Evolutionary conservation across 176 grass and related monocot genomes (phyloP), one percentile per base, ranked within the genome.

Genomic region (Triticum dicoccoides): DNA sequence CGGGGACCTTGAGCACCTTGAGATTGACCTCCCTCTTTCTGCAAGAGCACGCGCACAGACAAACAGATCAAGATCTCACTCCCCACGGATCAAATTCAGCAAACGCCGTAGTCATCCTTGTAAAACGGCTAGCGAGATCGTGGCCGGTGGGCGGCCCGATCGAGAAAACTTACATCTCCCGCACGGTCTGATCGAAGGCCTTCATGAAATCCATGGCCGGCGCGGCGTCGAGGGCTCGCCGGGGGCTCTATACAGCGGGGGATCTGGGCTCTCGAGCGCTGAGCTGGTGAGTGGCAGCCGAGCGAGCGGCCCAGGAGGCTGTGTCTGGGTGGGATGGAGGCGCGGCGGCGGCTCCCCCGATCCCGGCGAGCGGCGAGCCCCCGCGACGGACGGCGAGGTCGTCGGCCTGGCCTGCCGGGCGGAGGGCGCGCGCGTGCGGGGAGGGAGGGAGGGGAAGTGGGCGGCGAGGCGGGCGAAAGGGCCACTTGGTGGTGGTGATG

Each of bases 1-100:
- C 97, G 9, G 97, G 97, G n/a, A 99, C 94, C 89, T 99, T 99
- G 87, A 99, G 97, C 83, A 99, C 97, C 77, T 97, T 99, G 61
- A 99, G 85, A 97, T 99, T 99, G 30, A 99, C 97, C 92, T 99
- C 97, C 80, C 97, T 90, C 85, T 99, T 99, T 82, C 94, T 99
- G 90, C 76, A 86, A 85, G 7, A 86, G 54, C 33, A 85, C 65
- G 23, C 5, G 38, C 12, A 41, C 8, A 56, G 39, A 25, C 34
- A 83, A 77, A 24, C 30, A 61, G 85, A 69, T 84, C 77, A 89
- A 34, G 17, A 93, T 87, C 84, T 79, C 54, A 7, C 18, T 59
- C 54, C 54, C 0, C 67, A 6, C 5, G 30, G 74, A 85, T 89
- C 71, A 32, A 56, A 52, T 42, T 65, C 77, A 63, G 29, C 5